phyloP scores from a whole-genome alignment of 768 basidiomycete species.

The Infundibulicybe gibba region DNA sequence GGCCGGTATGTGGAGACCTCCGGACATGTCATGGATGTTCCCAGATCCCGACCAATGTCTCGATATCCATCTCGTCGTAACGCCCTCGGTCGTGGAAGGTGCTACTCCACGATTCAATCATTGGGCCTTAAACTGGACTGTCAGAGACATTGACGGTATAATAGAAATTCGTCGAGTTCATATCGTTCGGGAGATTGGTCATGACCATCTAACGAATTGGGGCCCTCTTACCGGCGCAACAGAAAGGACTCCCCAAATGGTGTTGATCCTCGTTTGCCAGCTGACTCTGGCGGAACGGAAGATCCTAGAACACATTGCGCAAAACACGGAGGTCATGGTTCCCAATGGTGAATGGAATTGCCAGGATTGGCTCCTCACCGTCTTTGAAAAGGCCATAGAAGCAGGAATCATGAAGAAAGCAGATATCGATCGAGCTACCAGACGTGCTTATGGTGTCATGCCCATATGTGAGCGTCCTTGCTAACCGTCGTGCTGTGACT shows the following conservation, averaged over 20 bases:
- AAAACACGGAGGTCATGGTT: conserved; percentile 11
- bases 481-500: too few relatives aligned
- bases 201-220: conserved; percentile 21
- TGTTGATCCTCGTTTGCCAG: conserved; percentile 7
- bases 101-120: conserved; percentile 10
- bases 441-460: too few relatives aligned
- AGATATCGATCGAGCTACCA: too few relatives aligned
- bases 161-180: conserved; percentile 15
- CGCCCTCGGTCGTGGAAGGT: conserved; percentile 2
- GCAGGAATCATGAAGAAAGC: too few relatives aligned
- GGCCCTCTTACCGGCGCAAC: conserved; percentile 18
- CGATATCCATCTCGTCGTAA: conserved; percentile 11
- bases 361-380: conserved; percentile 22
- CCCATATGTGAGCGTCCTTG: too few relatives aligned
- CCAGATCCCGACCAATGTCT: conserved; percentile 8
- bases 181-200: conserved; percentile 13
- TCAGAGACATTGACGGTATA: conserved; percentile 9
- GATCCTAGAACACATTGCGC: conserved; percentile 17
- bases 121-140: conserved; percentile 19
- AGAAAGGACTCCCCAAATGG: conserved; percentile 3
- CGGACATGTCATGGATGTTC: conserved; percentile 14
- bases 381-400: conserved; percentile 5
- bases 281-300: conserved; percentile 11
- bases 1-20: conserved; percentile 3
- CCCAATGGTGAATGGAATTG: conserved; percentile 26